A percentile compares a stretch with the other conserved stretches of the same genome.
Evolutionary conservation across 805 yeast genomes (phyloP).

Genomic region (Starmerella etchellsii): DNA sequence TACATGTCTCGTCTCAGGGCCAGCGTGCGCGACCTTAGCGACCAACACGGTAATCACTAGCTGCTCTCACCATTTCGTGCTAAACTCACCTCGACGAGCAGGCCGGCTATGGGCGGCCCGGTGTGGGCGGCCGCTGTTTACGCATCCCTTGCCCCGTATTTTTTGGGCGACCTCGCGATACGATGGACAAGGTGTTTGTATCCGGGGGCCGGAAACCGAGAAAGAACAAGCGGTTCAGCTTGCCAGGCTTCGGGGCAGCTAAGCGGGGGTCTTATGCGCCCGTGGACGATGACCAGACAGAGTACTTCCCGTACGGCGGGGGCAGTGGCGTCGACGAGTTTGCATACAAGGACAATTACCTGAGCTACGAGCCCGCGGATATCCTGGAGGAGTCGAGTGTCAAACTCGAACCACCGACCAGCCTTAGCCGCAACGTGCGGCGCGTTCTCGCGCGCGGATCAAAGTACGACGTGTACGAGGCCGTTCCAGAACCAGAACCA

Average conservation of each 20-base stretch:
- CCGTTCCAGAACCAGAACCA: too few relatives aligned
- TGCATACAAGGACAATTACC: slow-evolving; percentile 1
- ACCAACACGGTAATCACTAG: too few relatives aligned
- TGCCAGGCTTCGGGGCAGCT: neutral
- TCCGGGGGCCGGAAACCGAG: neutral
- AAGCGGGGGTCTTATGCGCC: neutral
- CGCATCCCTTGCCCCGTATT: too few relatives aligned
- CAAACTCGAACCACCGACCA: neutral
- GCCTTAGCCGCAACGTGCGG: slow-evolving; percentile 3
- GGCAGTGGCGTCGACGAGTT: slow-evolving; percentile 8
- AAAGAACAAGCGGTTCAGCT: neutral
- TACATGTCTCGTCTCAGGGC: too few relatives aligned
- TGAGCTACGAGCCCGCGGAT: slow-evolving; percentile 18
- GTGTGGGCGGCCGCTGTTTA: too few relatives aligned
- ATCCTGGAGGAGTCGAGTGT: slow-evolving; percentile 14
- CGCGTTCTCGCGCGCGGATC: slow-evolving; percentile 12
- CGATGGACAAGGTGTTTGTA: neutral
- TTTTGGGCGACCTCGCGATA: too few relatives aligned
- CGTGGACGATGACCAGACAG: slow-evolving; percentile 2
- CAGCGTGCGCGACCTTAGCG: too few relatives aligned
- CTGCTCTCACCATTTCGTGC: too few relatives aligned
- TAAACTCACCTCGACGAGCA: too few relatives aligned
- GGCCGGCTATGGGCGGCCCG: too few relatives aligned
- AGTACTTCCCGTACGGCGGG: slow-evolving; percentile 16
- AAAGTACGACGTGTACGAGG: slow-evolving; percentile 10